Conservation (phyloP, 2,329 filamentous ascomycete genomes). For the Cordyceps fumosorosea region DNA sequence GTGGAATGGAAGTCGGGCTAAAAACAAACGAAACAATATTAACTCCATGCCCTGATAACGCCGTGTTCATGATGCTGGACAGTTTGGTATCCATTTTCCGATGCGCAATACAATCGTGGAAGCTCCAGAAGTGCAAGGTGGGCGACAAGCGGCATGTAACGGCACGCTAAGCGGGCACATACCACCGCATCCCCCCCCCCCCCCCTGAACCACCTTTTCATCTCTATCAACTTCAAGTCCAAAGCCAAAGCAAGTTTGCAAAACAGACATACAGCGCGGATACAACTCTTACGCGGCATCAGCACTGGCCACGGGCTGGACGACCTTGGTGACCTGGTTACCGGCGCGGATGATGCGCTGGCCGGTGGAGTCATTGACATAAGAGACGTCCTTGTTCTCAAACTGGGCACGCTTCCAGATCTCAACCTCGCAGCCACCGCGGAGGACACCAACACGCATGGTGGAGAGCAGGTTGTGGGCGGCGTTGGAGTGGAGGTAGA, state of each 20-base stretch:
- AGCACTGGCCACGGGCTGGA: constrained; percentile 72
- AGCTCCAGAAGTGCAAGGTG: background rate
- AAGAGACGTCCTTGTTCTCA: constrained; percentile 76
- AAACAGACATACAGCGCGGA: background rate
- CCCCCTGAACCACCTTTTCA: background rate
- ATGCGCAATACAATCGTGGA: background rate
- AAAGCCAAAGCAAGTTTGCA: background rate
- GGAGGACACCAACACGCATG: constrained; percentile 81
- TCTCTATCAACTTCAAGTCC: background rate
- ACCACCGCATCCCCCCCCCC: background rate
- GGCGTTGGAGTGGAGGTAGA: constrained; percentile 85
- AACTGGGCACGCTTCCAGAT: constrained; percentile 85
- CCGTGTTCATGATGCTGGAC: constrained; percentile 11
- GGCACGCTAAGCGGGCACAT: background rate
- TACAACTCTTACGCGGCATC: constrained; percentile 60
- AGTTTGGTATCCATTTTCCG: constrained; percentile 5
- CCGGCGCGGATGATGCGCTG: constrained; percentile 81
- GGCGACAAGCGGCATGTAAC: background rate
- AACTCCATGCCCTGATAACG: constrained; percentile 7
- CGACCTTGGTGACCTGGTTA: constrained; percentile 75
- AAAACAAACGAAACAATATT: constrained; percentile 2
- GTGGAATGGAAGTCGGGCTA: background rate
- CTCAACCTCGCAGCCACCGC: constrained; percentile 82
- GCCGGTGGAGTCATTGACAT: constrained; percentile 73
- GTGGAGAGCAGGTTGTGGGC: constrained; percentile 84